Evolutionary conservation across 179 eudicot genomes (phyloP), one percentile per base, ranked within the genome.

Genomic region (Kewa caespitosa): DNA sequence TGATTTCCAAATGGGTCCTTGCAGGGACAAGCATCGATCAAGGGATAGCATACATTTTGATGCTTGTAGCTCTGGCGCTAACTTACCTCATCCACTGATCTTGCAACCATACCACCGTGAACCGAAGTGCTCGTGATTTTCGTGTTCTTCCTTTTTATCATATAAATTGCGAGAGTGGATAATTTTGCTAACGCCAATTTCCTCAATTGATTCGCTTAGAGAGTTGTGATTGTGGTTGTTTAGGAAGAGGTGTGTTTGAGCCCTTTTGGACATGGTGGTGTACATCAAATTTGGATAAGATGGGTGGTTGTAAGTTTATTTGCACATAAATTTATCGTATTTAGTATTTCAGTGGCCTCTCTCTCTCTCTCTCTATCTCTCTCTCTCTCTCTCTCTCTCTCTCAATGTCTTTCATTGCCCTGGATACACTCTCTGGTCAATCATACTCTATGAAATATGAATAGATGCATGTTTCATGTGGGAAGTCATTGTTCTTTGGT

Each of bases 61-160:
- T 83, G 85, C 59, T 83, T 46, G 83, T 83, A 5, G 85, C 85
- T 2, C 69, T 83, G 83, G 85, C 76, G 42, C 77, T 83, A 62
- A 83, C 87, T n/a, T 80, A 79, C 75, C 87, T 85, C 79, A 82
- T 85, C 69, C 87, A 85, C 68, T 85, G 43, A 76, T n/a, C 55
- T 38, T 46, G 74, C 61, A 30, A 41, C 80, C 41, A 60, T 73
- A 70, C 73, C 79, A 28, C 76, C 38, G 32, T 27, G 32, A 32
- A 79, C 76, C 48, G n/a, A 70, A 65, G 60, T 74, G 80, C 67
- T 67, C 50, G 39, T 75, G 61, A 42, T 78, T 79, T 70, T 79
- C 60, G 74, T 72, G 39, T 75, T 59, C 31, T 70, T 69, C 30
- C 37, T n/a, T 74, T 75, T 30, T 34, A 38, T 50, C 38, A 48